Evolutionary conservation across 1,139 yeast genomes (phyloP).

Genomic region (Yamadazyma atlantica): DNA sequence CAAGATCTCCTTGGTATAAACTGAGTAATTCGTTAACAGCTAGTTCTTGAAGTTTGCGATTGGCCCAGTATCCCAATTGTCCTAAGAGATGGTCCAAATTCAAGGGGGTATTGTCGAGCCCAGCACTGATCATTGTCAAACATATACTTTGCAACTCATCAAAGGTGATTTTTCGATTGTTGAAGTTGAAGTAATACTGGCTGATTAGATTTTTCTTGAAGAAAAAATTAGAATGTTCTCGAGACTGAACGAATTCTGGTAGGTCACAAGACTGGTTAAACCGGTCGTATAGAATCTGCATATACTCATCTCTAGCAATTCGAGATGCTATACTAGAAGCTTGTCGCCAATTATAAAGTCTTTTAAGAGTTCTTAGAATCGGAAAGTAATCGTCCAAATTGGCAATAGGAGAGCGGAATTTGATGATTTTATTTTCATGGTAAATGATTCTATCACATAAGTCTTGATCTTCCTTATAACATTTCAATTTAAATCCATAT

Average conservation of each 20-base stretch:
- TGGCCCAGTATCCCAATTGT: slow-evolving; percentile 50
- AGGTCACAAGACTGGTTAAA: background rate
- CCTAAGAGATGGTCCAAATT: slow-evolving; percentile 63
- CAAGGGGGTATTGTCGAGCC: slow-evolving; percentile 70
- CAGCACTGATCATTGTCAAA: slow-evolving; percentile 77
- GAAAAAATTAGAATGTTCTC: too few species aligned
- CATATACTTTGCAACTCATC: slow-evolving; percentile 62
- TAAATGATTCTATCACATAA: slow-evolving; percentile 55
- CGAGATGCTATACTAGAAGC: slow-evolving; percentile 33
- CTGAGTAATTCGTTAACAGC: slow-evolving; percentile 37
- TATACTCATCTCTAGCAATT: slow-evolving; percentile 53
- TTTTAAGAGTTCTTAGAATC: slow-evolving; percentile 30
- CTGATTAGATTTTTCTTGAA: slow-evolving; percentile 6
- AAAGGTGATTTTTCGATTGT: slow-evolving; percentile 6
- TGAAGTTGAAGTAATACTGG: slow-evolving; percentile 7
- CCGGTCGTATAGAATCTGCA: slow-evolving; percentile 34
- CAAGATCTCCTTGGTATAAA: slow-evolving; percentile 21
- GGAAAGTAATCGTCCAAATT: slow-evolving; percentile 66
- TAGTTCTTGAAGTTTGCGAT: slow-evolving; percentile 46
- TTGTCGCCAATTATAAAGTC: slow-evolving; percentile 17
- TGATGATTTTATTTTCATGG: slow-evolving; percentile 65
- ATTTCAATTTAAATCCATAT: slow-evolving; percentile 58
- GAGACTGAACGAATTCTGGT: too few species aligned
- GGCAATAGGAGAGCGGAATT: slow-evolving; percentile 61
- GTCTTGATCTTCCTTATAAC: slow-evolving; percentile 34